phyloP scores from a whole-genome alignment of 1,284 basidiomycete genomes.

The Heliocybe sulcata region DNA sequence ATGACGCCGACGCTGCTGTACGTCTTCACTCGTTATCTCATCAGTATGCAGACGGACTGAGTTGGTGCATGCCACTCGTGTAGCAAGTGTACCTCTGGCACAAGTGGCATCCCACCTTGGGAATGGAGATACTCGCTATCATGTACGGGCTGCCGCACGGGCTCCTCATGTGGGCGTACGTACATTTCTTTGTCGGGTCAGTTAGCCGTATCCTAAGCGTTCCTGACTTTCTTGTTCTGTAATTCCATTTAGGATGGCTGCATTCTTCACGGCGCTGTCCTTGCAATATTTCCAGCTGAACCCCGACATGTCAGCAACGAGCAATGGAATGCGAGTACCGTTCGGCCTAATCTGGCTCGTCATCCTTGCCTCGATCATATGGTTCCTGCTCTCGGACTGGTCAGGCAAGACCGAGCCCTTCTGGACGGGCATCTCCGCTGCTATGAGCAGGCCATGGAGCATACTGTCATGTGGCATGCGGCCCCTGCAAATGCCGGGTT shows the following conservation, averaged over 20 bases:
- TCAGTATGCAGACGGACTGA: not conserved
- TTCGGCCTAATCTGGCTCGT: slow-evolving; percentile 3
- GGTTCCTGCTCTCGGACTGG: not conserved
- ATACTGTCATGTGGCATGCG: too few relatives aligned
- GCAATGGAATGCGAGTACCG: not conserved
- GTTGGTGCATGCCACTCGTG: not conserved
- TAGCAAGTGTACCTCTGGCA: not conserved
- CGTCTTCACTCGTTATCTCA: slow-evolving; percentile 1
- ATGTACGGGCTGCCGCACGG: slow-evolving; percentile 18
- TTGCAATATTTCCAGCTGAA: slow-evolving; percentile 8
- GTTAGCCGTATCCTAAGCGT: not conserved
- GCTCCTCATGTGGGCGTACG: slow-evolving; percentile 21
- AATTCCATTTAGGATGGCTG: slow-evolving; percentile 9
- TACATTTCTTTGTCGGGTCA: not conserved
- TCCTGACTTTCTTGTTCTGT: not conserved
- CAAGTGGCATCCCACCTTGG: slow-evolving; percentile 6
- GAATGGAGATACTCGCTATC: slow-evolving; percentile 16
- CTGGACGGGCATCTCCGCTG: too few relatives aligned
- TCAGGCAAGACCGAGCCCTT: not conserved
- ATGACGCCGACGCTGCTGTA: slow-evolving; percentile 12
- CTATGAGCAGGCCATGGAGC: too few relatives aligned
- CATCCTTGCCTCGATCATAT: slow-evolving; percentile 2
- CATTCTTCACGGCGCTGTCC: slow-evolving; percentile 11
- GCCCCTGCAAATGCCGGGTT: too few relatives aligned
- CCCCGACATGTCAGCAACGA: slow-evolving; percentile 3